Percentiles rank a stretch among this genome's conserved stretches.
phyloP scores from a whole-genome alignment of 768 basidiomycete species.

The Tricholoma sp. region DNA sequence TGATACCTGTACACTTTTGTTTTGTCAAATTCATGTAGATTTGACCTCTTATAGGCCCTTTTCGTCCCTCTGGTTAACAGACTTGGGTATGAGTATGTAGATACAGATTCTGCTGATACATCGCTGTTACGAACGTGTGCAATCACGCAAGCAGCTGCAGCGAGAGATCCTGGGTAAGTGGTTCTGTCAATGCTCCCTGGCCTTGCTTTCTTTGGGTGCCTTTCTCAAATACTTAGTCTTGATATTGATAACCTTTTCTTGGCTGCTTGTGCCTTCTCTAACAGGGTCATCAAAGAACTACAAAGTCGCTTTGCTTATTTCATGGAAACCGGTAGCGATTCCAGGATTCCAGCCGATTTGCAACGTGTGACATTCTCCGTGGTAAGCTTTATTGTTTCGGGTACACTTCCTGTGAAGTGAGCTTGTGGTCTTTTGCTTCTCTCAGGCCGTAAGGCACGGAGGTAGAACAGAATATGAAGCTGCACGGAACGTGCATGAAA shows the following conservation, averaged over 20 bases:
- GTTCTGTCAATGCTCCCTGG: neutral
- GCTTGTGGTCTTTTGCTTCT: constrained; percentile 2
- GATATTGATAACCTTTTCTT: neutral
- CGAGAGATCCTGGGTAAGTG: constrained; percentile 21
- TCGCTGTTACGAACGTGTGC: constrained; percentile 72
- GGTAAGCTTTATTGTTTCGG: constrained; percentile 31
- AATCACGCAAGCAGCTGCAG: constrained; percentile 44
- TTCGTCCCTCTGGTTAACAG: constrained; percentile 73
- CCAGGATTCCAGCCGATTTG: constrained; percentile 77
- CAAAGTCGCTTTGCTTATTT: constrained; percentile 66
- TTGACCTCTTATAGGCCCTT: constrained; percentile 36
- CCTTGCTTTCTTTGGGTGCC: neutral
- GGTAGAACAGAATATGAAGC: constrained; percentile 73
- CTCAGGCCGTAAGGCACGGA: constrained; percentile 68
- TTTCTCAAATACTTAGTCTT: neutral
- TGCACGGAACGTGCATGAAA: constrained; percentile 61
- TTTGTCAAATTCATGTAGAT: neutral
- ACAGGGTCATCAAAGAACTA: constrained; percentile 73
- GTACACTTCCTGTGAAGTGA: neutral
- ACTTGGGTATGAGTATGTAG: constrained; percentile 73
- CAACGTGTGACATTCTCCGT: constrained; percentile 47
- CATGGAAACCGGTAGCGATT: constrained; percentile 68
- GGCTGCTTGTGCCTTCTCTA: neutral
- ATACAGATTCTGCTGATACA: constrained; percentile 61
- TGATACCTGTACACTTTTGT: constrained; percentile 2